Conservation (phyloP, 1,284 basidiomycete genomes). For the Pyrrhoderma noxium region DNA sequence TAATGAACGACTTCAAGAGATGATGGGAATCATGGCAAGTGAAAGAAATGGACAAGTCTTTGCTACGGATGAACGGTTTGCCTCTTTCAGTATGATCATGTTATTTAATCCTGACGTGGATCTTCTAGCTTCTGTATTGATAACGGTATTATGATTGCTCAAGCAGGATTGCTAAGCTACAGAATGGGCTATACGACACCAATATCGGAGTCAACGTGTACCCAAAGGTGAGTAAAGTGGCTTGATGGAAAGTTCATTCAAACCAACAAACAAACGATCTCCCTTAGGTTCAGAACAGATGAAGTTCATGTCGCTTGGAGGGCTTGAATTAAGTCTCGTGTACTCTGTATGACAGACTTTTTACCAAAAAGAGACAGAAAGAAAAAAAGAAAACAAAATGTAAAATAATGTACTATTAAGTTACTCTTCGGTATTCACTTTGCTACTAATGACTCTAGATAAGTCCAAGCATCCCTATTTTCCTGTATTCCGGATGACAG, state of each 20-base stretch:
- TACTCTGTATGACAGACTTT: neutral
- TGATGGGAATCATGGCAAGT: slow-evolving; percentile 97
- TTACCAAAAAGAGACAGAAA: neutral
- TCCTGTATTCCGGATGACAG: slow-evolving; percentile 46
- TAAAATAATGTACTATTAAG: neutral
- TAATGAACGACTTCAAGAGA: slow-evolving; percentile 89
- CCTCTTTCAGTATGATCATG: slow-evolving; percentile 20
- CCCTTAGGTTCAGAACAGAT: slow-evolving; percentile 79
- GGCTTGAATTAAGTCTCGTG: slow-evolving; percentile 30
- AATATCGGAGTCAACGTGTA: slow-evolving; percentile 76
- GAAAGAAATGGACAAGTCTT: slow-evolving; percentile 90
- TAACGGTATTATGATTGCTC: slow-evolving; percentile 99
- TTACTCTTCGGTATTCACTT: slow-evolving; percentile 4
- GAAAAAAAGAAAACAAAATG: neutral
- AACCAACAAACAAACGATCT: slow-evolving; percentile 3
- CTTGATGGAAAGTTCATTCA: slow-evolving; percentile 8
- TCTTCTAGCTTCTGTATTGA: slow-evolving; percentile 91
- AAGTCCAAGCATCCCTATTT: slow-evolving; percentile 23
- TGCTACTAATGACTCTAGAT: slow-evolving; percentile 9
- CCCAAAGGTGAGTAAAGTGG: slow-evolving; percentile 60
- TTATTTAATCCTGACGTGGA: too few relatives aligned
- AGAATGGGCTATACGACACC: slow-evolving; percentile 88
- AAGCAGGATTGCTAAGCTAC: slow-evolving; percentile 88
- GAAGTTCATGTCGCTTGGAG: slow-evolving; percentile 88
- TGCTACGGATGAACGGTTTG: slow-evolving; percentile 90